A percentile compares a stretch with the other conserved stretches of the same genome.
phyloP scores from a whole-genome alignment of 805 yeast genomes.

The Candida anglica region DNA sequence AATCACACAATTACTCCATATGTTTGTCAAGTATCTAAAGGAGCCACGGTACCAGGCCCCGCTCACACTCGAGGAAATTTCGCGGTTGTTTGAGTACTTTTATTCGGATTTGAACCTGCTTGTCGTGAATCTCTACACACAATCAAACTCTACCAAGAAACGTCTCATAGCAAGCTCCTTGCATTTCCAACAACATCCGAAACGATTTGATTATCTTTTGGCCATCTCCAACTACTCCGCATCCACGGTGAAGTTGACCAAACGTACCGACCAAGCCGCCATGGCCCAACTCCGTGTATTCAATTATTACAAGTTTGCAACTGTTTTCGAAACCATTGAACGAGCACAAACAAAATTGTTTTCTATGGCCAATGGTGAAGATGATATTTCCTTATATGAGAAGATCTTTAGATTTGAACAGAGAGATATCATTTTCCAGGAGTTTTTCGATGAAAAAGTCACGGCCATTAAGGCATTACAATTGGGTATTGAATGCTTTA shows the following conservation, averaged over 20 bases:
- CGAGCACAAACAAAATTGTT: slow-evolving; percentile 29
- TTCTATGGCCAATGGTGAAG: slow-evolving; percentile 20
- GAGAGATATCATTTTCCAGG: slow-evolving; percentile 33
- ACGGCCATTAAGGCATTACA: slow-evolving; percentile 18
- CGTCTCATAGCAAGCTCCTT: slow-evolving; percentile 27
- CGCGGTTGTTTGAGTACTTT: slow-evolving; percentile 28
- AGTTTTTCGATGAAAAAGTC: slow-evolving; percentile 31
- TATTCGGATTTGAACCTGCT: slow-evolving; percentile 36
- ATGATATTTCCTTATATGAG: slow-evolving; percentile 29
- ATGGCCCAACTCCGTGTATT: slow-evolving; percentile 36
- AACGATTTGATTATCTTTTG: slow-evolving; percentile 33
- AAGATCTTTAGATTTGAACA: slow-evolving; percentile 37
- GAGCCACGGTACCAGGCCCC: slow-evolving; percentile 43
- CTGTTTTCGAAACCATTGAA: slow-evolving; percentile 30
- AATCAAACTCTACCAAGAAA: slow-evolving; percentile 35
- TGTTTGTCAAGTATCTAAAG: slow-evolving; percentile 31
- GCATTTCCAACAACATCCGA: slow-evolving; percentile 25
- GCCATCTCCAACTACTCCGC: slow-evolving; percentile 39
- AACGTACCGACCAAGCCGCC: slow-evolving; percentile 34
- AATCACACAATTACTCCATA: slow-evolving; percentile 20
- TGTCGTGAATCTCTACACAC: slow-evolving; percentile 29
- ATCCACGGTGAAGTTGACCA: slow-evolving; percentile 31
- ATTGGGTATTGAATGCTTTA: slow-evolving; percentile 25
- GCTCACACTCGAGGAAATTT: slow-evolving; percentile 30
- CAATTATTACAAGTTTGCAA: slow-evolving; percentile 36